Evolutionary conservation across 192 early-diverging fungal genomes (phyloP).

Genomic region (Kappamyces sp.): DNA sequence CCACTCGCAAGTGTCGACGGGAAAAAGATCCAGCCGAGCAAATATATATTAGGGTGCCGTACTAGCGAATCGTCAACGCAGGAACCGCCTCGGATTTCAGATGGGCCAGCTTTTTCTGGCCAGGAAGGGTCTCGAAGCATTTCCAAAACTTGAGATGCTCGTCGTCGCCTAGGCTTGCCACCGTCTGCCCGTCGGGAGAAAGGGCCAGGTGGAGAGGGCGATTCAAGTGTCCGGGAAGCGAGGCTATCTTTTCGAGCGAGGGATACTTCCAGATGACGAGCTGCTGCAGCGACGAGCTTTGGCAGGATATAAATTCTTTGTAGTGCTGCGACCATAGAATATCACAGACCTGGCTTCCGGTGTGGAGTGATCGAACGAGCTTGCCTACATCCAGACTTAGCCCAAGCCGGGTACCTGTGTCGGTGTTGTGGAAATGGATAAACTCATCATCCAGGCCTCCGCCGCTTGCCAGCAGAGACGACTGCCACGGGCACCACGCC

Average conservation of each 20-base stretch:
- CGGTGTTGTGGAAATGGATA: not conserved
- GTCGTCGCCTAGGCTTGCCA: slow-evolving; percentile 36
- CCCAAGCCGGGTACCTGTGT: not conserved
- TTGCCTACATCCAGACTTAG: not conserved
- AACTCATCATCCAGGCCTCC: slow-evolving; percentile 11
- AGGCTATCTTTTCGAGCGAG: slow-evolving; percentile 14
- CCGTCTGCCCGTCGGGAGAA: slow-evolving; percentile 35
- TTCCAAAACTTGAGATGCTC: slow-evolving; percentile 42
- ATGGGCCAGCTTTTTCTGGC: slow-evolving; percentile 2
- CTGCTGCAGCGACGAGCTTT: slow-evolving; percentile 25
- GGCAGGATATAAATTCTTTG: slow-evolving; percentile 34
- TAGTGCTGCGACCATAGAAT: slow-evolving; percentile 36
- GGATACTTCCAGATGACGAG: slow-evolving; percentile 37
- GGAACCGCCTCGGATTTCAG: too few species aligned
- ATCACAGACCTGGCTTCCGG: slow-evolving; percentile 23
- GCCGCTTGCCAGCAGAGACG: slow-evolving; percentile 2
- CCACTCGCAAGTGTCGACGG: too few species aligned
- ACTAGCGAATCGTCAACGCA: too few species aligned
- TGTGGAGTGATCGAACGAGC: not conserved
- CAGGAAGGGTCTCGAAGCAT: slow-evolving; percentile 17
- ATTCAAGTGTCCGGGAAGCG: slow-evolving; percentile 29
- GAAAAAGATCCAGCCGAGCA: too few species aligned
- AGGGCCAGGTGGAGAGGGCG: slow-evolving; percentile 34
- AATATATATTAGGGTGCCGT: too few species aligned
- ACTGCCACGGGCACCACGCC: slow-evolving; percentile 11